Conservation (phyloP, 495 filamentous ascomycete species). For the Glonium stellatum region DNA sequence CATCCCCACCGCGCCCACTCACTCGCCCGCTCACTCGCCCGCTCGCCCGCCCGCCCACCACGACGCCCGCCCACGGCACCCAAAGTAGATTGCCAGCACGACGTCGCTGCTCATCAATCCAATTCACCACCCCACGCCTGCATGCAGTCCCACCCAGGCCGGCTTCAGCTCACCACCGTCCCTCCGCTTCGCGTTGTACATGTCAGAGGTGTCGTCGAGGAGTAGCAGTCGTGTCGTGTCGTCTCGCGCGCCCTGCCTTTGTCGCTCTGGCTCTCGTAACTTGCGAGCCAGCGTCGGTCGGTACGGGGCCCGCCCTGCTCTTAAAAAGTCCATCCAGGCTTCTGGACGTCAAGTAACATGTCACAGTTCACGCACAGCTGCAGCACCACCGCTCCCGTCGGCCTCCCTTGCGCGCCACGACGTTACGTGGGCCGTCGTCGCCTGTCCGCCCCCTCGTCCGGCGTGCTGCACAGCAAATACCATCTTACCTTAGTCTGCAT, state of each 20-base stretch:
- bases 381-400: background rate
- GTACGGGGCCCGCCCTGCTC: background rate
- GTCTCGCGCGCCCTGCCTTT: too few species aligned
- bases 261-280: too few species aligned
- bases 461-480: background rate
- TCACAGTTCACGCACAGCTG: background rate
- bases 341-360: background rate
- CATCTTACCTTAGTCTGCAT: slow-evolving; percentile 7
- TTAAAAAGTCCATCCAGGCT: background rate
- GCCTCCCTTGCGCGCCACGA: slow-evolving; percentile 3
- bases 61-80: too few species aligned
- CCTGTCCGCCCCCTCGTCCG: background rate
- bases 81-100: too few species aligned
- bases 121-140: background rate
- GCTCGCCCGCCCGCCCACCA: background rate
- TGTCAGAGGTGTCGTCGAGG: background rate
- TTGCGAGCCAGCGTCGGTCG: background rate
- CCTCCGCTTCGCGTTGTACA: background rate
- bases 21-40: too few species aligned
- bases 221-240: background rate
- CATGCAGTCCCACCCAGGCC: background rate
- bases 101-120: background rate
- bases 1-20: too few species aligned
- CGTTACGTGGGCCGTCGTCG: background rate
- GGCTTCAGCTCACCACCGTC: background rate